Evolutionary conservation across 768 basidiomycete genomes (phyloP).

Genomic region (Hebeloma cylindrosporum): DNA sequence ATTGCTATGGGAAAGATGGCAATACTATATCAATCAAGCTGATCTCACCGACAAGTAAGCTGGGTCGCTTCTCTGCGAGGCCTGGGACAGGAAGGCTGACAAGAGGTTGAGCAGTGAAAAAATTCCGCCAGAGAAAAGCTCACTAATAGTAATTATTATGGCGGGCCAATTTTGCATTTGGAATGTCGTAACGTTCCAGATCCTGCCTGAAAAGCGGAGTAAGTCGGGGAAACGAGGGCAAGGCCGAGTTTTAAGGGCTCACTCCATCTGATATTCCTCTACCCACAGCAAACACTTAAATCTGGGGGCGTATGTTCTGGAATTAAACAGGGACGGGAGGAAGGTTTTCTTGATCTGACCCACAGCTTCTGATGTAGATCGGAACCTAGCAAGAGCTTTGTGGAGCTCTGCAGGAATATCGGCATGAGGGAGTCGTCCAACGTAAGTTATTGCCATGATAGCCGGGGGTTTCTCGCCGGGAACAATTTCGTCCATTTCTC

Average conservation of each 20-base stretch:
- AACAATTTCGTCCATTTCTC: slow-evolving; percentile 35
- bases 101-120: not conserved
- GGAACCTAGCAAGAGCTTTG: slow-evolving; percentile 28
- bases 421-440: slow-evolving; percentile 37
- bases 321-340: slow-evolving; percentile 41
- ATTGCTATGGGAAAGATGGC: not conserved
- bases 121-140: slow-evolving; percentile 8
- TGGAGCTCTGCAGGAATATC: slow-evolving; percentile 37
- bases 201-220: slow-evolving; percentile 38
- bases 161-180: slow-evolving; percentile 30
- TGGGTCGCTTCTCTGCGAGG: slow-evolving; percentile 57
- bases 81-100: slow-evolving; percentile 39
- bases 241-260: slow-evolving; percentile 12
- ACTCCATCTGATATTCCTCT: slow-evolving; percentile 50
- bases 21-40: not conserved
- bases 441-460: slow-evolving; percentile 42
- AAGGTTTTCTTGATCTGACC: slow-evolving; percentile 32
- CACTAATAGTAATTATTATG: slow-evolving; percentile 41
- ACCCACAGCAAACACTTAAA: slow-evolving; percentile 58
- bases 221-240: not conserved
- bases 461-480: slow-evolving; percentile 45
- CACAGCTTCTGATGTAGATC: slow-evolving; percentile 29
- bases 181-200: slow-evolving; percentile 38
- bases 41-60: slow-evolving; percentile 51
- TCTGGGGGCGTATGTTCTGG: slow-evolving; percentile 39